Evolutionary conservation across 768 basidiomycete genomes (phyloP), one percentile per base, ranked within the genome.

Genomic region (Serpula lacrymans): DNA sequence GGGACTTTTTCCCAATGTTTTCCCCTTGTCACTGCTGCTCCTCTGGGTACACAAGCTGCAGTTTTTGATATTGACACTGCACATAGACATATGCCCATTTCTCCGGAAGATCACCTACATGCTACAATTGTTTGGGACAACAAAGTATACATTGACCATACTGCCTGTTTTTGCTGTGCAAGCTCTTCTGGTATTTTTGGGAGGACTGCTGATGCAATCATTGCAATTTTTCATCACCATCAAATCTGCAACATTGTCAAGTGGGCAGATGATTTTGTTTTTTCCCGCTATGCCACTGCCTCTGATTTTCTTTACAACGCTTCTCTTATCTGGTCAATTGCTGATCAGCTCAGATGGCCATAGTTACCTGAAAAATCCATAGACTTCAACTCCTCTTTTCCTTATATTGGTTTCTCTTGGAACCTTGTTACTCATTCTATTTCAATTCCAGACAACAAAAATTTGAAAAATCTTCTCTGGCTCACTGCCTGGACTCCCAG

Each of bases 401-500:
- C 29, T 16, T 72, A 70, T 34, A 50, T 70, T 1, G 64, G 71
- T 3, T 70, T 71, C 42, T 3, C 46, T 0, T 71, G 70, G 71
- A 49, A 63, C 22, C 38, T 71, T 0, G 1, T 6, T 0, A 6
- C 17, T 0, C 62, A 62, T 23, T 55, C 51, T 0, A 62, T 72
- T 0, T 27, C 49, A 18, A 46, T 72, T 4, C 67, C 62, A 0
- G 30, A 39, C 0, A 37, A 54, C 0, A 72, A 69, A 43, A 57
- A 54, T 6, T 5, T 2, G 0, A 58, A 60, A 23, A 67, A 68
- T 31, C 21, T 63, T 0, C 20, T 1, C 1, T 55, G 58, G 28
- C 45, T 72, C 0, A 16, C 18, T 1, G 5, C 32, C 1, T 65
- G 48, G 48, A 13, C 42, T 1, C 9, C 22, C 5, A 45, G 40